Evolutionary conservation across 805 yeast genomes (phyloP), one percentile per base, ranked within the genome.

Genomic region (Ogataea ganodermae): DNA sequence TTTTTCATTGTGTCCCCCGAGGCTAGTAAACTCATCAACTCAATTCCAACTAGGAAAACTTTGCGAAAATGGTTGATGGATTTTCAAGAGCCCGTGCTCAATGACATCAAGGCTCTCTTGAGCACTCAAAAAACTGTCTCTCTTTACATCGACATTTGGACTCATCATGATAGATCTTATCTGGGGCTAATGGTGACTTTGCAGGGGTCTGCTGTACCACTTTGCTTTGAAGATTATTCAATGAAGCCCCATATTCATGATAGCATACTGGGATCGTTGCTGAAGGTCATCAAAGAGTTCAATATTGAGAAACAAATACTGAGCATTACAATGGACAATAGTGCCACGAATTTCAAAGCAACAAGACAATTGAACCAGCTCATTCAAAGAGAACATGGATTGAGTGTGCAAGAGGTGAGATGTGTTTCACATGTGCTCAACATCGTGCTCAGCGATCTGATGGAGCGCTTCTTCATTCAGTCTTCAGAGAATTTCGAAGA

Each of bases 281-380:
- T 4, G 28, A 17, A n/a, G 3, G 36, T 41, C 6, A 12, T 30
- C 21, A 10, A 14, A 14, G 21, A 22, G 20, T 31, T 41, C 18
- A 14, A 31, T 4, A 30, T 41, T 31, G 28, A 30, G 13, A 32
- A 39, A 14, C n/a, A 27, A 12, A 7, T 39, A 3, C 6, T 14
- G 8, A 39, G 43, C 24, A 28, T 39, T 13, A 39, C 43, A 14
- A 16, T 39, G 43, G 43, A 39, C 20, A 26, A 39, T 27, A 12
- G 21, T 17, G 24, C 6, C 13, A 18, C 35, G 14, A 39, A 39
- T 27, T n/a, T 27, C 16, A 16, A n/a, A 6, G 14, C 32, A 10
- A 8, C 26, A 12, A 17, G 21, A 14, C n/a, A 3, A 24, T 10
- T 39, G 23, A 27, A 39, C 30, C n/a, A 39, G 13, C 13, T 12